Percentiles rank a stretch among this genome's conserved stretches.
Conservation (phyloP, 192 early-diverging fungal genomes). For the Mortierella alpina region DNA sequence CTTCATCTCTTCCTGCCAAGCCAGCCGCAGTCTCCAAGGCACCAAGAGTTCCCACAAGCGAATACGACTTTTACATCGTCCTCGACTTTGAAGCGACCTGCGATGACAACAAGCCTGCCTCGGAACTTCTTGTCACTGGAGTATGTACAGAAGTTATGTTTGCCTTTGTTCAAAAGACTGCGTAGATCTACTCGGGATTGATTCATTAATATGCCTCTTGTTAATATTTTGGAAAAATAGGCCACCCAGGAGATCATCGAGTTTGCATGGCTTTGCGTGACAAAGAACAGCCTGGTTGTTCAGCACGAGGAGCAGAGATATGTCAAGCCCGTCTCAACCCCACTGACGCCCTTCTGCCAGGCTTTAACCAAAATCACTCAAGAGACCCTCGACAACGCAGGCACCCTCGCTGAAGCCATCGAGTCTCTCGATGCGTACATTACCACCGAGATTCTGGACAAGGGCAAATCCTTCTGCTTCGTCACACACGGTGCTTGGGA, state of each 20-base stretch:
- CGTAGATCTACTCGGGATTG: background rate
- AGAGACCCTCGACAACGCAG: constrained; percentile 62
- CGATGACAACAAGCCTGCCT: constrained; percentile 74
- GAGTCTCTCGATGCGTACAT: constrained; percentile 63
- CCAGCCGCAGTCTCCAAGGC: constrained; percentile 35
- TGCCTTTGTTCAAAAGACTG: constrained; percentile 6
- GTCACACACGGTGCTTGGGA: constrained; percentile 81
- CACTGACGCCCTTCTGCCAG: constrained; percentile 70
- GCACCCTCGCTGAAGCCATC: constrained; percentile 67
- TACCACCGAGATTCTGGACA: constrained; percentile 57
- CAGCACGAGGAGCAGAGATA: constrained; percentile 59
- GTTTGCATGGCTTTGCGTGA: constrained; percentile 63
- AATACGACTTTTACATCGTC: constrained; percentile 69
- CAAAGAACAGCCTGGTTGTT: constrained; percentile 56
- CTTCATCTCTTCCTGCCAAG: constrained; percentile 27
- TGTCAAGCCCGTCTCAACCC: constrained; percentile 61
- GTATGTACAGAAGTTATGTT: constrained; percentile 27
- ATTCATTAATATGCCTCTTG: constrained; percentile 10
- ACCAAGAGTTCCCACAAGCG: constrained; percentile 41
- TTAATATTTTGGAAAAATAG: constrained; percentile 34
- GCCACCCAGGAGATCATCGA: constrained; percentile 71
- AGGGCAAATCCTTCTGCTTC: constrained; percentile 70
- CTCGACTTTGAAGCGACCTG: constrained; percentile 78
- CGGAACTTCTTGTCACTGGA: constrained; percentile 65
- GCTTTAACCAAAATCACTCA: constrained; percentile 68